Conservation (phyloP, 2,329 filamentous ascomycete genomes). For the Thyridium curvatum region DNA sequence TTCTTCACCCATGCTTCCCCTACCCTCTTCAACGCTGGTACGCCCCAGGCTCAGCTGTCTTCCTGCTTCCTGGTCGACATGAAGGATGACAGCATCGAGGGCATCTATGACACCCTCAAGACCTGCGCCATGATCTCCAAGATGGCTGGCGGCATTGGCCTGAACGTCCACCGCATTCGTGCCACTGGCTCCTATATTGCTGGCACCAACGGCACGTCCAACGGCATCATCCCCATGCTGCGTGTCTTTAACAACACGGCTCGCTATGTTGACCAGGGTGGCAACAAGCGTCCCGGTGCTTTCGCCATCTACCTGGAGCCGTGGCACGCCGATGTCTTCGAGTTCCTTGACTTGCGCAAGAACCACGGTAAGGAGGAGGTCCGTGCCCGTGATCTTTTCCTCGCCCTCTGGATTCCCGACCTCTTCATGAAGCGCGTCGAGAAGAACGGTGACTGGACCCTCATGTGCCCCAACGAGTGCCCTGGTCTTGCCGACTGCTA, state of each 20-base stretch:
- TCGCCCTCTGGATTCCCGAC: slow-evolving; percentile 96
- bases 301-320: slow-evolving; percentile 99
- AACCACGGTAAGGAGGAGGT: slow-evolving; percentile 99
- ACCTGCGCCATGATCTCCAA: slow-evolving; percentile 99
- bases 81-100: slow-evolving; percentile 99
- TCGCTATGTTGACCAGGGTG: slow-evolving; percentile 96
- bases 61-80: slow-evolving; percentile 99
- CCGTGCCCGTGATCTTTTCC: slow-evolving; percentile 93
- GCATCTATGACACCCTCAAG: slow-evolving; percentile 98
- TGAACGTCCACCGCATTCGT: slow-evolving; percentile 95
- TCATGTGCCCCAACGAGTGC: slow-evolving; percentile 97
- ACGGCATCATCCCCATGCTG: slow-evolving; percentile 95
- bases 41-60: slow-evolving; percentile 86
- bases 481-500: slow-evolving; percentile 94
- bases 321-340: slow-evolving; percentile 96
- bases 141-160: slow-evolving; percentile 94
- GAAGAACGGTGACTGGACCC: slow-evolving; percentile 91
- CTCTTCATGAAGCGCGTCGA: slow-evolving; percentile 99
- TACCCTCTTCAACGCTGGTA: slow-evolving; percentile 96
- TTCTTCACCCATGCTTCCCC: slow-evolving; percentile 98
- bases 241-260: slow-evolving; percentile 99
- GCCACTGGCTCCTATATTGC: slow-evolving; percentile 97
- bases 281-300: slow-evolving; percentile 97
- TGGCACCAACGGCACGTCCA: slow-evolving; percentile 96
- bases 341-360: slow-evolving; percentile 96